phyloP scores from a whole-genome alignment of 2,329 filamentous ascomycete species.

The Calonectria pteridis region DNA sequence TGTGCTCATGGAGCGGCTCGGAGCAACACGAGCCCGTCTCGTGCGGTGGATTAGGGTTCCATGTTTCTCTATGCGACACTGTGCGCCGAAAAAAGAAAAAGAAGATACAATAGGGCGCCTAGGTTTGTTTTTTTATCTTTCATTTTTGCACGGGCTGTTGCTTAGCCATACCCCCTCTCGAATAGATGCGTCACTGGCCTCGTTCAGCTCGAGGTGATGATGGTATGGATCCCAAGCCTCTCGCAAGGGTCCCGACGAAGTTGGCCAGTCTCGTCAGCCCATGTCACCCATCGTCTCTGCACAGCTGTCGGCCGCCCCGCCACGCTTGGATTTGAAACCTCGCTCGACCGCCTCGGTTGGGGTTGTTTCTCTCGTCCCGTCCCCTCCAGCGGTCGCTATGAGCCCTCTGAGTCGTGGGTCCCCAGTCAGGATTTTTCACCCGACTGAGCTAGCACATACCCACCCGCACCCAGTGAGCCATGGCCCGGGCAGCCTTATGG shows the following conservation, averaged over 20 bases:
- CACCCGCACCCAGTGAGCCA: slow-evolving; percentile 24
- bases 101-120: neutral
- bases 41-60: slow-evolving; percentile 10
- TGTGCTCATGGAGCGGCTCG: neutral
- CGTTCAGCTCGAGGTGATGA: neutral
- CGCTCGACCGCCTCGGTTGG: neutral
- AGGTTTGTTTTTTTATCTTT: neutral
- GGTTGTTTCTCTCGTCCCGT: neutral
- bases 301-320: slow-evolving; percentile 11
- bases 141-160: neutral
- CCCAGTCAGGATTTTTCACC: neutral
- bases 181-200: slow-evolving; percentile 23
- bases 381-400: neutral
- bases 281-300: slow-evolving; percentile 16
- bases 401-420: slow-evolving; percentile 11
- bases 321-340: neutral
- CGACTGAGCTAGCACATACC: slow-evolving; percentile 15
- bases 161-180: neutral
- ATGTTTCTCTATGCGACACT: slow-evolving; percentile 21
- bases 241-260: slow-evolving; percentile 1
- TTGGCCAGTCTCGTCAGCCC: slow-evolving; percentile 15
- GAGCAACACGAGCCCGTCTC: neutral
- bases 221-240: neutral
- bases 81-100: slow-evolving; percentile 11
- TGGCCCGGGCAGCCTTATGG: slow-evolving; percentile 27